phyloP scores from a whole-genome alignment of 768 basidiomycete species.

The Tylopilus rubrobrunneus region DNA sequence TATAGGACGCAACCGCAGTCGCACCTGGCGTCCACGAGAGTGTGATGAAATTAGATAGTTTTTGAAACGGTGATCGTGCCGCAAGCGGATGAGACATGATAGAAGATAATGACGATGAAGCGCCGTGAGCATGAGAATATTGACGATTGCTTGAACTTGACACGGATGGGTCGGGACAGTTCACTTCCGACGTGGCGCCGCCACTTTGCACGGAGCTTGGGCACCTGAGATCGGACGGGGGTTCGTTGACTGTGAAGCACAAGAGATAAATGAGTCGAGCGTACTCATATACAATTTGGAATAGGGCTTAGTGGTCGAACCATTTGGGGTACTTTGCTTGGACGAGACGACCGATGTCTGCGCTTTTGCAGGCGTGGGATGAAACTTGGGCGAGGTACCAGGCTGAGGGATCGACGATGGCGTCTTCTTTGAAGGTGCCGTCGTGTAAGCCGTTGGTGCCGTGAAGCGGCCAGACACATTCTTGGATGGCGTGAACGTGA shows the following conservation, averaged over 20 bases:
- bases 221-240: conserved; percentile 36
- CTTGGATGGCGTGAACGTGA: conserved; percentile 36
- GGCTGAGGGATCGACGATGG: conserved; percentile 65
- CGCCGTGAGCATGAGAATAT: conserved; percentile 24
- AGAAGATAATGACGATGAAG: conserved; percentile 43
- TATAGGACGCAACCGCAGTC: conserved; percentile 24
- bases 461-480: conserved; percentile 26
- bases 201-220: conserved; percentile 27
- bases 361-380: conserved; percentile 28
- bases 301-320: conserved; percentile 59
- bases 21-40: conserved; percentile 48
- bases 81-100: conserved; percentile 51
- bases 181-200: conserved; percentile 26
- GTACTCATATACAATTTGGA: conserved; percentile 48
- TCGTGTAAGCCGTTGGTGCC: conserved; percentile 20
- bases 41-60: conserved; percentile 58
- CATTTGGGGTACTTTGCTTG: conserved; percentile 40
- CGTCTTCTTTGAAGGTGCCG: conserved; percentile 53
- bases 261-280: conserved; percentile 50
- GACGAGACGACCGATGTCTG: conserved; percentile 36
- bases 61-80: conserved; percentile 56
- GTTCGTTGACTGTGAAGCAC: conserved; percentile 33
- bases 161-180: conserved; percentile 14
- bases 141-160: conserved; percentile 19
- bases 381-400: conserved; percentile 37